phyloP scores from a whole-genome alignment of 164 flowering plant species.

The Aristolochia contorta region DNA sequence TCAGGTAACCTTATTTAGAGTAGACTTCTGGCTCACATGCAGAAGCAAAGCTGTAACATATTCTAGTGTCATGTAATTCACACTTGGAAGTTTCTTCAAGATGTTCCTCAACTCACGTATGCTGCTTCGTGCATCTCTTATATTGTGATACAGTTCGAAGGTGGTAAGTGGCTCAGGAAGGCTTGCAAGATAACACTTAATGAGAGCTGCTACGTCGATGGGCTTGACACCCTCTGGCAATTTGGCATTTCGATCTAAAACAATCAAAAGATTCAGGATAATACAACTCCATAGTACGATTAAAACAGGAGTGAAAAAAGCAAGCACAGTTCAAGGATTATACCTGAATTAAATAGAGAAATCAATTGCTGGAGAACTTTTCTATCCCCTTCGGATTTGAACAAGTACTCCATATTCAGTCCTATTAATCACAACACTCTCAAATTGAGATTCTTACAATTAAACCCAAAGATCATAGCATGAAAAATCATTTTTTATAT shows the following conservation, averaged over 20 bases:
- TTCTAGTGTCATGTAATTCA: slow-evolving; percentile 80
- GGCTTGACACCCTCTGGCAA: slow-evolving; percentile 66
- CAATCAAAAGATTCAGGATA: background rate
- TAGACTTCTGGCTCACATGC: slow-evolving; percentile 75
- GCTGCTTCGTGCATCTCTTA: slow-evolving; percentile 69
- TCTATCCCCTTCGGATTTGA: slow-evolving; percentile 67
- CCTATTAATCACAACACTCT: slow-evolving; percentile 28
- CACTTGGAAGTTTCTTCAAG: slow-evolving; percentile 75
- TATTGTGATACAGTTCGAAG: slow-evolving; percentile 61
- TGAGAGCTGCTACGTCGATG: slow-evolving; percentile 54
- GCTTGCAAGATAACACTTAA: slow-evolving; percentile 78
- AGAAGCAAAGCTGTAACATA: slow-evolving; percentile 72
- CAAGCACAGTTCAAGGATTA: slow-evolving; percentile 2
- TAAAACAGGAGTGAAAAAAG: slow-evolving; percentile 1
- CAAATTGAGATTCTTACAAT: background rate
- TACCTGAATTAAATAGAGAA: slow-evolving; percentile 75
- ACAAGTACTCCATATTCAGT: slow-evolving; percentile 49
- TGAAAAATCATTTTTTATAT: background rate
- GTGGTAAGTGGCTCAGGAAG: slow-evolving; percentile 88
- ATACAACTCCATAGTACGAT: background rate
- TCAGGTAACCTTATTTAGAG: slow-evolving; percentile 64
- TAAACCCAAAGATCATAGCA: background rate
- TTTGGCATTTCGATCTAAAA: slow-evolving; percentile 60
- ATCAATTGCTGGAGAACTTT: slow-evolving; percentile 64
- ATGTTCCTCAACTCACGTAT: slow-evolving; percentile 48